phyloP scores from a whole-genome alignment of 148 eudicot species.

The Selenicereus undatus region DNA sequence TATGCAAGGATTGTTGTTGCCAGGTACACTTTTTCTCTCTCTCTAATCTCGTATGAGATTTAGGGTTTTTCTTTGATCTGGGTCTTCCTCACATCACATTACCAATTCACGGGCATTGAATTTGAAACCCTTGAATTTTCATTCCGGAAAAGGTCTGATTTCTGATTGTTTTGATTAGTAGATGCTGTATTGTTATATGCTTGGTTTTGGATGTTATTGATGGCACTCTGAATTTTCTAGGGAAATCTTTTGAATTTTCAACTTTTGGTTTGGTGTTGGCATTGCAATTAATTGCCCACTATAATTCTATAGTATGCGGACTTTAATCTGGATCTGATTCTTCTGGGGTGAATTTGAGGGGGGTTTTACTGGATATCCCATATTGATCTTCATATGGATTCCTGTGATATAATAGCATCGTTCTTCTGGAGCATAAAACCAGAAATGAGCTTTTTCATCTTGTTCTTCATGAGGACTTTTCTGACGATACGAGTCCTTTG shows the following conservation, averaged over 20 bases:
- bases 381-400: neutral
- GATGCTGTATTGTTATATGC: neutral
- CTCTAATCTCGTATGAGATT: neutral
- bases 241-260: neutral
- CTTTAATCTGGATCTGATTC: neutral
- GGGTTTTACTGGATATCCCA: neutral
- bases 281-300: neutral
- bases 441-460: neutral
- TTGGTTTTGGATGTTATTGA: neutral
- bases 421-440: neutral
- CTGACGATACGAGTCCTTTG: no score
- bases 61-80: conserved; percentile 12
- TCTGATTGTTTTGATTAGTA: neutral
- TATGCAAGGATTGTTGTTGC: conserved; percentile 55
- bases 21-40: conserved; percentile 40
- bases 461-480: neutral
- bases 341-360: neutral
- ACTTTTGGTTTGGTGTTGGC: neutral
- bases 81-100: neutral
- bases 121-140: neutral
- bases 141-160: neutral
- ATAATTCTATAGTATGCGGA: neutral
- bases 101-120: neutral
- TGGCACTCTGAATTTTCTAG: neutral
- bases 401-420: neutral